Base-by-base conservation (phyloP, 1,139 yeast species). In the Hemisphaericaspora xylofermentans region DNA sequence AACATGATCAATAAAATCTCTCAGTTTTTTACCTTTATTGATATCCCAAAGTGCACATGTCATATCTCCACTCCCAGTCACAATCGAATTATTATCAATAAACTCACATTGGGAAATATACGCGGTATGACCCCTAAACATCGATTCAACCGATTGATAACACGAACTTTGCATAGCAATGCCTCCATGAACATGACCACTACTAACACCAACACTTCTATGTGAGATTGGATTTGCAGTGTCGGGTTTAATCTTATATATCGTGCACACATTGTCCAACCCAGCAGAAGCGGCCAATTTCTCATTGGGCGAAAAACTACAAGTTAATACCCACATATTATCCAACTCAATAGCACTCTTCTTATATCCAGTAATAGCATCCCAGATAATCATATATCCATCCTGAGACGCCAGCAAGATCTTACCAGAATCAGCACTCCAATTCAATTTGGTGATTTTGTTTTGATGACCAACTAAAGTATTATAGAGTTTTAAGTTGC, bases 301-400 rank as follows among this genome's bases (percentile, higher is more conserved):
- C 1, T 84, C 83, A 43, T 78, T 74, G 0, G 89, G 88, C 1
- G 93, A 78, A 30, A 80, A 74, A 3, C 84, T 88, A 64, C 95
- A 83, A 1, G 88, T 66, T 42, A 88, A 71, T 1, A 86, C 88
- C 88, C 95, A 89, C 35, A 82, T 83, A 42, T 84, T 85, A 43
- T 82, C 85, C 43, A 84, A 62, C 6, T 78, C 74, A 14, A 89
- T 78, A 1, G 89, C 89, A 46, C 82, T 80, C 43, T 76, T 71
- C 56, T 91, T 91, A 50, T 76, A 68, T 2, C 93, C 93, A 1
- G 88, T 78, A 2, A 76, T 67, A 0, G 89, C 75, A 58, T 89
- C 93, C 97, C 97, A 91, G 24, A 88, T 62, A 36, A 91, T 71
- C 70, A 88, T 72, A 55, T 79, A 85, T 2, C 96, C 96, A 61